Evolutionary conservation across 73 alveolate species (phyloP).

Genomic region (Tetrahymena malaccensis): DNA sequence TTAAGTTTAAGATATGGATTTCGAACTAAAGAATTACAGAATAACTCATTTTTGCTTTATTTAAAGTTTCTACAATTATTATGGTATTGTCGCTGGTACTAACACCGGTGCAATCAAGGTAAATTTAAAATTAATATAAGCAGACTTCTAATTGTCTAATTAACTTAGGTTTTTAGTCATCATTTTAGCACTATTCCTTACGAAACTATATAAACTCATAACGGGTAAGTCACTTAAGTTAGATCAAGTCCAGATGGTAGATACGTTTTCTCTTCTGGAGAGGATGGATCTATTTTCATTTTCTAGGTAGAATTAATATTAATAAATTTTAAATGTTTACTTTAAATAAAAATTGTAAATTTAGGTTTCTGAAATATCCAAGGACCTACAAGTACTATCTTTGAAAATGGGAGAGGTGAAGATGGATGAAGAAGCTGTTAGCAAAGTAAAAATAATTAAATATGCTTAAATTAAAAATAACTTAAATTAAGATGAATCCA

Average conservation of each 20-base stretch:
- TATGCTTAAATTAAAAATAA: neutral
- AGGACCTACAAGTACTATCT: conserved; percentile 20
- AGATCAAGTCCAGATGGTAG: conserved; percentile 76
- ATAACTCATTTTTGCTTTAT: conserved; percentile 16
- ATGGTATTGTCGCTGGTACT: conserved; percentile 55
- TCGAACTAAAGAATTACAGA: neutral
- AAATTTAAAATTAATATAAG: no score
- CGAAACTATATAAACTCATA: conserved; percentile 60
- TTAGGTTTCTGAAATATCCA: conserved; percentile 47
- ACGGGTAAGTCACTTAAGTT: conserved; percentile 66
- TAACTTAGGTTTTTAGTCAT: neutral
- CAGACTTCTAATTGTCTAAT: neutral
- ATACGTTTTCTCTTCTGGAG: conserved; percentile 72
- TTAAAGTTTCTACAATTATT: conserved; percentile 20
- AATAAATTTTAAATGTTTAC: no score
- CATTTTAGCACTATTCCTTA: conserved; percentile 31
- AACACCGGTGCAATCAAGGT: conserved; percentile 51
- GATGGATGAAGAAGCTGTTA: conserved; percentile 36
- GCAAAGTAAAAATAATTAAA: neutral
- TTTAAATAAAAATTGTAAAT: no score
- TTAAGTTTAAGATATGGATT: neutral
- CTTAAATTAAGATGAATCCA: conserved; percentile 29
- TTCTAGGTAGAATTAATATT: neutral
- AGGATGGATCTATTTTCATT: conserved; percentile 76
- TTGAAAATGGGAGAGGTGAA: conserved; percentile 36